phyloP scores from a whole-genome alignment of 306 rosid genomes.

The Acacia acuminata region DNA sequence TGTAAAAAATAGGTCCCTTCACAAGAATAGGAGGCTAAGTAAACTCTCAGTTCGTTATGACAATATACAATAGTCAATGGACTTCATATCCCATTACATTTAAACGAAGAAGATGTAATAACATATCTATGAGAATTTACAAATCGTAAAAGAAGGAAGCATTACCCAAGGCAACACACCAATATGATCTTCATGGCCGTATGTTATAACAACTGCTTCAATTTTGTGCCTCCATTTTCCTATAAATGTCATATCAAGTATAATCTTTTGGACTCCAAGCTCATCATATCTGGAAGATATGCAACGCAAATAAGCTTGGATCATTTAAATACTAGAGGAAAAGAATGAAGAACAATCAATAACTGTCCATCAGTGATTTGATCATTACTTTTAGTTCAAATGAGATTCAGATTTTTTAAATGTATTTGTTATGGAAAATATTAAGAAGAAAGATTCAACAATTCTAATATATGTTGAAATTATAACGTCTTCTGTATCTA shows the following conservation, averaged over 20 bases:
- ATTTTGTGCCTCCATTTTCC: slow-evolving; percentile 95
- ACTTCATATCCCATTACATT: neutral
- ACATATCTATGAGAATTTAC: neutral
- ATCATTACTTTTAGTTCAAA: neutral
- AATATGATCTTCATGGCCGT: slow-evolving; percentile 98
- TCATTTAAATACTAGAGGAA: slow-evolving; percentile 31
- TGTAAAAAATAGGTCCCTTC: neutral
- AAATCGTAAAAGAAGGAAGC: slow-evolving; percentile 41
- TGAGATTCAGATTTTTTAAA: slow-evolving; percentile 8
- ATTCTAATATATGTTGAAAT: neutral
- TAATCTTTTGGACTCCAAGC: slow-evolving; percentile 95
- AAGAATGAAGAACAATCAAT: slow-evolving; percentile 19
- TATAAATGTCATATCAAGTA: slow-evolving; percentile 94
- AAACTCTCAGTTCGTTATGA: neutral
- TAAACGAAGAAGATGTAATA: neutral
- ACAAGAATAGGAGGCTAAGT: neutral
- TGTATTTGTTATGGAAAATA: slow-evolving; percentile 2
- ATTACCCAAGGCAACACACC: slow-evolving; percentile 99
- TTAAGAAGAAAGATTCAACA: slow-evolving; percentile 19
- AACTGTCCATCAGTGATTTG: slow-evolving; percentile 4
- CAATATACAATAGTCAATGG: neutral
- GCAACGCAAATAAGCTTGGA: slow-evolving; percentile 17
- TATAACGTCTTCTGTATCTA: no score
- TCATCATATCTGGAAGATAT: slow-evolving; percentile 80
- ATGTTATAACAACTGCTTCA: slow-evolving; percentile 91